These are phyloP conservation scores for Phytophthora palmivora DNA, from an alignment of 352 stramenopile genomes.

Conservation along the genomic window DNA sequence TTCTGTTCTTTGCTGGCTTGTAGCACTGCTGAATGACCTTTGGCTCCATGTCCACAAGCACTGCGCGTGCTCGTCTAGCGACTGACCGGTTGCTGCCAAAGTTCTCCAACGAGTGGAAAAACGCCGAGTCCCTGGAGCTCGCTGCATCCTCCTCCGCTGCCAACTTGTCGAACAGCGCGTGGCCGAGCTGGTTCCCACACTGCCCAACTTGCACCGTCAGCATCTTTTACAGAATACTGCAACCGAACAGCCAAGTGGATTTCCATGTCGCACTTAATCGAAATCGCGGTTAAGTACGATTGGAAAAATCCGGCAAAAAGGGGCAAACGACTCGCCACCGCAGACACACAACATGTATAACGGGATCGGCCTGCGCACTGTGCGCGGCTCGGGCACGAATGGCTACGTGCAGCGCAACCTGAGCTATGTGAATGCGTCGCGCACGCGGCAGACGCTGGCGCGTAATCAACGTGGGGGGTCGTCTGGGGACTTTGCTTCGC, in stretches of 20 bases:
- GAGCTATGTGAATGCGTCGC: slow-evolving; percentile 74
- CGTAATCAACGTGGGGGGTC: slow-evolving; percentile 44
- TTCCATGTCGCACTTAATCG: background rate
- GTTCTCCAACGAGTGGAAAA: slow-evolving; percentile 41
- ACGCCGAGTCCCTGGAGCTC: slow-evolving; percentile 18
- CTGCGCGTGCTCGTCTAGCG: slow-evolving; percentile 51
- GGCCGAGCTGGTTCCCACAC: slow-evolving; percentile 80
- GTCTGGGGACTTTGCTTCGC: slow-evolving; percentile 21
- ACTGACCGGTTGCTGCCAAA: slow-evolving; percentile 27
- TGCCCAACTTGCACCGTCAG: slow-evolving; percentile 80
- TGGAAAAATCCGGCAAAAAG: slow-evolving; percentile 1
- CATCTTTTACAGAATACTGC: slow-evolving; percentile 42
- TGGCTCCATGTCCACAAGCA: slow-evolving; percentile 88
- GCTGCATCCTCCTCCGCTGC: slow-evolving; percentile 38
- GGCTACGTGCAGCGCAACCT: slow-evolving; percentile 90
- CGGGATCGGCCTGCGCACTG: slow-evolving; percentile 85
- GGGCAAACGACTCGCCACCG: slow-evolving; percentile 1
- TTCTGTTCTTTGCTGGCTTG: background rate
- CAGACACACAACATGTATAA: slow-evolving; percentile 81
- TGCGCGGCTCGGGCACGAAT: slow-evolving; percentile 89
- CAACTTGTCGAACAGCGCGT: slow-evolving; percentile 68
- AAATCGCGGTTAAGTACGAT: slow-evolving; percentile 28
- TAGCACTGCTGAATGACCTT: slow-evolving; percentile 75
- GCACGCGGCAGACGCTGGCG: slow-evolving; percentile 67
- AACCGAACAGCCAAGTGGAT: slow-evolving; percentile 8